Evolutionary conservation across 306 rosid genomes (phyloP), one percentile per base, ranked within the genome.

Genomic region (Arachis stenosperma): DNA sequence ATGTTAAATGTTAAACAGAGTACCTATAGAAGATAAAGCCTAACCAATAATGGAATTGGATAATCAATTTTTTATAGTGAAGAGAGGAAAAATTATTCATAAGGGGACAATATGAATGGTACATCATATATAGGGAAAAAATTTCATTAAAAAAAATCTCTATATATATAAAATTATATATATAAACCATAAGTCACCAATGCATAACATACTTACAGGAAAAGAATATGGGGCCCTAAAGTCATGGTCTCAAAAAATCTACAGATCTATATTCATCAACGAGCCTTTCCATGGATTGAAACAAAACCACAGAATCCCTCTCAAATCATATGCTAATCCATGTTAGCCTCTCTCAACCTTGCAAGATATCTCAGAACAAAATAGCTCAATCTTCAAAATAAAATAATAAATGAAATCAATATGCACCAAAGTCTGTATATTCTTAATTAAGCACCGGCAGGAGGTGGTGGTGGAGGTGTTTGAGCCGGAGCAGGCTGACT

Each of bases 401-500:
- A 61, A 60, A 60, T 33, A 33, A 61, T 14, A 52, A 70, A 33
- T 5, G 74, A 61, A 77, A 78, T 67, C 65, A 73, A 27, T 48
- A 50, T 13, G 51, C 60, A 15, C 70, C 5, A 11, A 42, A 51
- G 36, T 61, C n/a, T 44, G 69, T 54, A 54, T 40, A 73, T 11
- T 53, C 66, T 8, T 65, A 60, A 66, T 69, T 78, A 78, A 70
- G 71, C 41, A 14, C 37, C 4, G 9, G 69, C 3, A 7, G 80
- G 75, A 13, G 85, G 44, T 3, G 79, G 79, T 13, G 86, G 44
- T 2, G 80, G 67, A 22, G 75, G 27, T 8, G 78, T 64, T 71
- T 69, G 82, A 8, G 75, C 67, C 0, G 78, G 71, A 59, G 83
- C 53, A 13, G 82, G 81, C 63, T 80, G 87, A 59, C 52, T 60